Evolutionary conservation across 225 moss, liverwort and hornwort species (phyloP), one percentile per base, ranked within the genome.

Genomic region (Pseudisothecium myosuroides): DNA sequence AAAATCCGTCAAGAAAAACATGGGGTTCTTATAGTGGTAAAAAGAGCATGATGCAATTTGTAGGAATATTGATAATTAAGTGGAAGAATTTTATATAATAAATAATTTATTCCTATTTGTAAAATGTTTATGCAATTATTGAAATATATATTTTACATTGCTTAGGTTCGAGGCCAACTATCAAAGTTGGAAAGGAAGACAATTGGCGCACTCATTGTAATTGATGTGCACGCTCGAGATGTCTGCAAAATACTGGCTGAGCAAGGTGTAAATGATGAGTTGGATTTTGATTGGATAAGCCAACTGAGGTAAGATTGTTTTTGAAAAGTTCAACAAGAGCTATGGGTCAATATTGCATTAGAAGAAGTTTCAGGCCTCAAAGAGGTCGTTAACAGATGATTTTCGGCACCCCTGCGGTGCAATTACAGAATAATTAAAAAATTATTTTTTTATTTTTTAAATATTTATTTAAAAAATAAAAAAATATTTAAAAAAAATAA

Each of bases 271-370:
- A 91, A 92, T 49, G 94, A 96, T 88, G 96, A 96, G 75, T 87
- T 93, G 56, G 96, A 97, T 81, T 96, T 97, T 86, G 94, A 96
- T 87, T 97, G 97, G 97, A 96, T 97, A 68, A 96, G 93, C 80
- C 97, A 96, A 50, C 28, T 97, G 4, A 95, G 97, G 97, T 94
- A 76, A 80, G 54, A 26, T 59, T n/a, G 5, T 14, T 14, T 59
- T 76, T 54, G 3, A n/a, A 67, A 12, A n/a, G 2, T 16, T 60
- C 31, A 65, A 28, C 12, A n/a, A 84, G 37, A 19, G 12, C 5
- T 34, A n/a, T 12, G 8, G 8, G 1, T 39, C 18, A 29, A 41
- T 61, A 26, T 2, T 45, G n/a, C n/a, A n/a, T n/a, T n/a, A n/a
- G n/a, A n/a, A n/a, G n/a, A n/a, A n/a, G n/a, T n/a, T n/a, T n/a